Base-by-base conservation (phyloP, 768 basidiomycete species). In the Hebeloma cylindrosporum region DNA sequence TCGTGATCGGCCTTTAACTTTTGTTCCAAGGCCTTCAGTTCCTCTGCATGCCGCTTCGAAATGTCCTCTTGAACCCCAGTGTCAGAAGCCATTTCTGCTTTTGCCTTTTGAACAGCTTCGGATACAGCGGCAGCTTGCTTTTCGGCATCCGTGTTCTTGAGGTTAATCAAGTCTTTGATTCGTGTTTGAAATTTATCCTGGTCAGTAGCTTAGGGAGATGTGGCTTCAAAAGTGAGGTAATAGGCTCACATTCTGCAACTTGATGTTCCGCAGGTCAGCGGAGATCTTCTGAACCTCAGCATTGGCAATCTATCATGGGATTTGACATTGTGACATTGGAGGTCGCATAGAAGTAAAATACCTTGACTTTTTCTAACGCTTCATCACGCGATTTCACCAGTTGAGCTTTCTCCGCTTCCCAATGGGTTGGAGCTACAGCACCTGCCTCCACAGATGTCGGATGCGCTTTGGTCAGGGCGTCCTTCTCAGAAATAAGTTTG, bases 121-220 rank as follows among this genome's bases (percentile, higher is more conserved):
- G 77, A 64, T n/a, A 83, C 70, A 10, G 76, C 72, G 7, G 68
- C 68, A 16, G 74, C 71, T 57, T 77, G 75, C 52, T 77, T 66
- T 7, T 72, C 61, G 11, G 66, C 65, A 17, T 80, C 79, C 0
- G 69, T 69, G 13, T 67, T 73, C 35, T 76, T 74, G 7, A 71
- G 68, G 57, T 77, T 78, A 53, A 72, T 73, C 39, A 83, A 56
- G 25, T 79, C 76, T 5, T 67, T 63, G 5, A 84, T 69, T 50
- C 78, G 75, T 2, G 66, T 58, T 43, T 77, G 75, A 70, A 82
- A 78, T 58, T 83, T 84, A 3, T 84, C 82, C 82, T 88, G 61
- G 14, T 40, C 14, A 26, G n/a, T 14, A 40, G 16, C 38, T 29
- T 22, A 25, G 48, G 20, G 52, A 31, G n/a, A 20, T 43, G 26